Conservation (phyloP, 352 stramenopile genomes). For the Pelagophyceae sp. region DNA sequence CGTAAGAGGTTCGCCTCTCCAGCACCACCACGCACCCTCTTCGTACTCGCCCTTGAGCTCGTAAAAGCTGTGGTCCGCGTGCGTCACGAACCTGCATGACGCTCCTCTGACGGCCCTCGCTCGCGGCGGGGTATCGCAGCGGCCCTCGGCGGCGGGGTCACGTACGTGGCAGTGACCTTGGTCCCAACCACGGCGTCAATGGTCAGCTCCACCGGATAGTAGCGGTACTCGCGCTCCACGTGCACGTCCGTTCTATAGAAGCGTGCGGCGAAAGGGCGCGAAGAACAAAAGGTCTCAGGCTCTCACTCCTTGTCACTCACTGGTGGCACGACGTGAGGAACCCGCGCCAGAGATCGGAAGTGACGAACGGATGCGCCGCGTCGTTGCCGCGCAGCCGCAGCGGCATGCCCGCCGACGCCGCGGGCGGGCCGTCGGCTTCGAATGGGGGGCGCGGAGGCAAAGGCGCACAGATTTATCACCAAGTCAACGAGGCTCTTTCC, state of each 20-base stretch:
- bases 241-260: neutral
- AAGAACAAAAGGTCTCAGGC: neutral
- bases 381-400: too few relatives aligned
- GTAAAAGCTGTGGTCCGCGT: conserved; percentile 16
- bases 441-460: too few relatives aligned
- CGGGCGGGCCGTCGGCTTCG: too few relatives aligned
- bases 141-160: too few relatives aligned
- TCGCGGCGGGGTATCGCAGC: too few relatives aligned
- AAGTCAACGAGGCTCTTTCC: too few relatives aligned
- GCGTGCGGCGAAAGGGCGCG: neutral
- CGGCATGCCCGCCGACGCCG: too few relatives aligned
- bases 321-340: conserved; percentile 10
- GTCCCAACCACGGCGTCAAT: neutral
- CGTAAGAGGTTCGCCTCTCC: neutral
- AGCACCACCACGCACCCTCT: neutral
- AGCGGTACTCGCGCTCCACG: neutral
- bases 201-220: conserved; percentile 4
- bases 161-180: too few relatives aligned
- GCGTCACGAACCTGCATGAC: conserved; percentile 19
- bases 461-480: too few relatives aligned
- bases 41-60: conserved; percentile 13
- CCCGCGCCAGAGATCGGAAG: conserved; percentile 11
- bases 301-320: too few relatives aligned
- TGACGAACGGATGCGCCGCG: neutral
- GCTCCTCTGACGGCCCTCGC: too few relatives aligned